Conservation (phyloP, 1,284 basidiomycete species). For the Trametes hirsuta region DNA sequence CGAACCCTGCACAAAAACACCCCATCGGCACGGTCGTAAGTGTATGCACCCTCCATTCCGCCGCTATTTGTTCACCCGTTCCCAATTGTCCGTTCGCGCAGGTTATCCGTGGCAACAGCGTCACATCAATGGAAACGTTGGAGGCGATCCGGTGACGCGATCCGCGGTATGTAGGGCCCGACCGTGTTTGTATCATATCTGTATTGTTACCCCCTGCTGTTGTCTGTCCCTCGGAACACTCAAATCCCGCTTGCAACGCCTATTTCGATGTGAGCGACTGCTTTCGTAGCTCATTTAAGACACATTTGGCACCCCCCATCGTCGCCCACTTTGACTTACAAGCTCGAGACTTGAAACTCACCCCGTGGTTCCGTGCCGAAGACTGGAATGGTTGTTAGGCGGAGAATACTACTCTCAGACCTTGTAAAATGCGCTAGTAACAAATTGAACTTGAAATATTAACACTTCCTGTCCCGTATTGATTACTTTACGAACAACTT, state of each 20-base stretch:
- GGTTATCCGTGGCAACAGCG: conserved; percentile 95
- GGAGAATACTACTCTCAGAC: too few species aligned
- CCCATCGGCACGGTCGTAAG: conserved; percentile 90
- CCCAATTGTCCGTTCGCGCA: conserved; percentile 35
- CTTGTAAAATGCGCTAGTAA: too few species aligned
- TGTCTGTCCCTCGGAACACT: conserved; percentile 1
- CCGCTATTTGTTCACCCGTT: conserved; percentile 12
- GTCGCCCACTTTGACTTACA: too few species aligned
- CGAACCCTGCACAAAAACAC: conserved; percentile 86
- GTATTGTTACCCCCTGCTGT: conserved; percentile 21
- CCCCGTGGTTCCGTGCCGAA: too few species aligned
- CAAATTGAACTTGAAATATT: too few species aligned
- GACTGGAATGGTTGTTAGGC: too few species aligned
- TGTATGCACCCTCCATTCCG: conserved; percentile 23
- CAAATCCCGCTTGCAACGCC: not conserved
- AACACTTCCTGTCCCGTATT: too few species aligned
- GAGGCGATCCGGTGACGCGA: conserved; percentile 58
- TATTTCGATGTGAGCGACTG: not conserved
- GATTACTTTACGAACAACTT: too few species aligned
- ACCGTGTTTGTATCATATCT: conserved; percentile 25
- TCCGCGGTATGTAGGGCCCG: conserved; percentile 24
- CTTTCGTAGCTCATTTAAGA: too few species aligned
- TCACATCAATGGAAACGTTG: conserved; percentile 88
- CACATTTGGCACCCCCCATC: too few species aligned
- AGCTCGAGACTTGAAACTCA: too few species aligned